Evolutionary conservation across 352 stramenopile species (phyloP), one percentile per base, ranked within the genome.

Genomic region (Phytophthora hybrid): DNA sequence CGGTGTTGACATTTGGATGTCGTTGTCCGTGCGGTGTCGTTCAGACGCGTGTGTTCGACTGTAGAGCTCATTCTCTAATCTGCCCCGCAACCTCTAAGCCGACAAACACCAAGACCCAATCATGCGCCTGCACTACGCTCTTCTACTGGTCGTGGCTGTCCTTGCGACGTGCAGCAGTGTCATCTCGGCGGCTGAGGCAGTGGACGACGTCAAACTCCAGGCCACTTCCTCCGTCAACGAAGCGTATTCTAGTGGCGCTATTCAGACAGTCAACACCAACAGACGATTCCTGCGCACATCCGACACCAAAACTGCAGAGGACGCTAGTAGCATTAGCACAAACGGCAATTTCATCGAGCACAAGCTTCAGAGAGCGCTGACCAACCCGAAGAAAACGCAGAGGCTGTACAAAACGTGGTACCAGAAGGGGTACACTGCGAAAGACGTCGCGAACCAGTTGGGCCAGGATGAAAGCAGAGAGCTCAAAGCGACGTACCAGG

Each of bases 331-430:
- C 11, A 44, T 19, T 10, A 29, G 31, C 13, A 13, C 14, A 16
- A 55, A 31, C 39, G 26, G 41, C 8, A 37, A 31, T 16, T 73
- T 73, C 39, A 59, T 69, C n/a, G 59, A 69, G 39, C 29, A 63
- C 51, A 73, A 73, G 49, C 59, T 73, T 5, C 41, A 69, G 51
- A 68, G 67, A 41, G 52, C 59, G 1, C 18, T 73, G 10, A 34
- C 51, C 19, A 69, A 73, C 59, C 66, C 66, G 7, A 73, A 59
- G 29, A 73, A 73, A 32, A 61, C 66, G 10, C 49, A 63, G 39
- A 63, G 53, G 34, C 59, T 73, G 9, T 73, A 69, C 31, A 44
- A 68, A 11, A 57, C 23, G 16, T 73, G 66, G 66, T 54, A 63
- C 26, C 63, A 63, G 39, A 68, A 68, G 29, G 66, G 66, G 26